phyloP scores from a whole-genome alignment of 2,329 filamentous ascomycete genomes.

The Ceratocystis papillata region DNA sequence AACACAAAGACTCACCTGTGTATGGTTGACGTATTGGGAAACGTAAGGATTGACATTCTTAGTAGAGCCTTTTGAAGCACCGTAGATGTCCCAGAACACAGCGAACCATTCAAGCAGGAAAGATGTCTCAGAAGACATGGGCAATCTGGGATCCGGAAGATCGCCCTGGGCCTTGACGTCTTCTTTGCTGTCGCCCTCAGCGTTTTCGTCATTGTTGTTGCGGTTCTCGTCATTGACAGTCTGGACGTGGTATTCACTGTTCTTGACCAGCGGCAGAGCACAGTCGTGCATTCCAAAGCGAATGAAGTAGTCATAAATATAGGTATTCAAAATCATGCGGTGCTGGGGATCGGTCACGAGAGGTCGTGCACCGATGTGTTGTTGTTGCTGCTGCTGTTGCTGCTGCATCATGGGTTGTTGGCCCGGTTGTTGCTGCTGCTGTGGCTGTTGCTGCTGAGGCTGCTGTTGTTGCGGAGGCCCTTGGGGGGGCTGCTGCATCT shows the following conservation, averaged over 20 bases:
- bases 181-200: conserved; percentile 77
- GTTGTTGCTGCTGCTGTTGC: conserved; percentile 24
- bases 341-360: conserved; percentile 37
- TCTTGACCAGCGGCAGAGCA: conserved; percentile 61
- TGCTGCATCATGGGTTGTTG: conserved; percentile 19
- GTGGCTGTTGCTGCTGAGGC: conserved; percentile 15
- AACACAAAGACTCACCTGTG: conserved; percentile 50
- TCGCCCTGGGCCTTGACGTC: conserved; percentile 66
- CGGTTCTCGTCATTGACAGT: conserved; percentile 48
- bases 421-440: conserved; percentile 33
- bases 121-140: conserved; percentile 53
- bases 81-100: conserved; percentile 93
- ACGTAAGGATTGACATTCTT: conserved; percentile 54
- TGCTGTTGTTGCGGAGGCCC: conserved; percentile 21
- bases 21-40: conserved; percentile 67
- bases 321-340: conserved; percentile 62
- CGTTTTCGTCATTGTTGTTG: conserved; percentile 60
- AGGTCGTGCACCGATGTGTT: conserved; percentile 31
- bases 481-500: conserved; percentile 24
- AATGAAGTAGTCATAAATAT: conserved; percentile 86
- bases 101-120: conserved; percentile 98
- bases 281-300: conserved; percentile 75
- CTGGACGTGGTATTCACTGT: conserved; percentile 28
- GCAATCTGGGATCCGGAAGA: conserved; percentile 62
- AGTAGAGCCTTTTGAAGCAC: conserved; percentile 55